These are phyloP conservation scores for Bryoerythrophyllum caledonicum DNA, from an alignment of 225 moss, liverwort and hornwort genomes.

Conservation along the genomic window DNA sequence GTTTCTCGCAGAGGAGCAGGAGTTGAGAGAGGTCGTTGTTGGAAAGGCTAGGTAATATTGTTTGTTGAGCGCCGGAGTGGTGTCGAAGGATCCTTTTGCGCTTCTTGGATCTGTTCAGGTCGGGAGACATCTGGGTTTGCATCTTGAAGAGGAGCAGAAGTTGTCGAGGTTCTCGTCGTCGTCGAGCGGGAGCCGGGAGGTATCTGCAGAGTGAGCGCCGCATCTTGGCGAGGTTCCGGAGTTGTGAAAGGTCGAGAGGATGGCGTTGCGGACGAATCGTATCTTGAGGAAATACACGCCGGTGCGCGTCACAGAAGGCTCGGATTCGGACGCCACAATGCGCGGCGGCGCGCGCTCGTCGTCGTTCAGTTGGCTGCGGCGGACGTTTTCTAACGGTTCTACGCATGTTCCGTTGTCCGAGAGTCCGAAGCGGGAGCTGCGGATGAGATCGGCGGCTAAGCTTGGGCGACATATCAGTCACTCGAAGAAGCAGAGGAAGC, in stretches of 20 bases:
- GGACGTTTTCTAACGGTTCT: slow-evolving; percentile 42
- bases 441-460: slow-evolving; percentile 50
- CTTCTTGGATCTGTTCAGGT: too few species aligned
- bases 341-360: slow-evolving; percentile 27
- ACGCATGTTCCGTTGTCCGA: slow-evolving; percentile 46
- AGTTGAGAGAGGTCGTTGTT: too few species aligned
- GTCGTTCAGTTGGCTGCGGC: slow-evolving; percentile 49
- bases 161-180: too few species aligned
- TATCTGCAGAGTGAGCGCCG: background rate
- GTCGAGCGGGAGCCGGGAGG: background rate
- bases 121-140: too few species aligned
- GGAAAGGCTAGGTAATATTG: too few species aligned
- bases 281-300: slow-evolving; percentile 42
- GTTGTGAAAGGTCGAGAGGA: background rate
- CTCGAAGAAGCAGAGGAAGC: slow-evolving; percentile 52
- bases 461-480: slow-evolving; percentile 28
- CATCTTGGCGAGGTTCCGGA: background rate
- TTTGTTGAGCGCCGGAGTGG: background rate
- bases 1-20: too few species aligned
- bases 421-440: slow-evolving; percentile 56
- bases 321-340: slow-evolving; percentile 36
- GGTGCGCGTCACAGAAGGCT: slow-evolving; percentile 23
- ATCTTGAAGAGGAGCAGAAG: too few species aligned
- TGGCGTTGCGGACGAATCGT: slow-evolving; percentile 37
- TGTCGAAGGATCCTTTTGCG: background rate